A percentile compares a stretch with the other conserved stretches of the same genome.
These are phyloP conservation scores for Hypsizygus ulmarius DNA, from an alignment of 1,284 basidiomycete genomes.

Conservation along the genomic window DNA sequence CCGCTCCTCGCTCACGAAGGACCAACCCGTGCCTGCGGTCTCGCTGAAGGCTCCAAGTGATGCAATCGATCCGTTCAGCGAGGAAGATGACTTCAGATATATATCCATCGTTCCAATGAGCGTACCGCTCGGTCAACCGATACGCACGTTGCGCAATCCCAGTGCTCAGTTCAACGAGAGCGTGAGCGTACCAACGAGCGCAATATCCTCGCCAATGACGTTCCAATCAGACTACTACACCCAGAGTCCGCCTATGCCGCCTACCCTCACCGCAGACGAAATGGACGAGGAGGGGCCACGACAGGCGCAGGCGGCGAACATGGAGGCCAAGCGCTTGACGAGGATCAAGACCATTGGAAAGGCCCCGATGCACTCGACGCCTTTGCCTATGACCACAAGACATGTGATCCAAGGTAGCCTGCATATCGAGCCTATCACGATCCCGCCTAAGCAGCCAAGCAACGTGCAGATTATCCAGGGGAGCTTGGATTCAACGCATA, in stretches of 20 bases:
- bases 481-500: conserved; percentile 17
- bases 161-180: conserved; percentile 1
- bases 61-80: conserved; percentile 2
- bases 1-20: not conserved
- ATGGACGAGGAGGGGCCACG: conserved; percentile 18
- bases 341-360: conserved; percentile 44
- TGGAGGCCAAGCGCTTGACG: conserved; percentile 16
- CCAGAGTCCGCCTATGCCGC: conserved; percentile 3
- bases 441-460: conserved; percentile 19
- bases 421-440: conserved; percentile 31
- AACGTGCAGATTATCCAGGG: conserved; percentile 26
- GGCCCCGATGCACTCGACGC: conserved; percentile 37
- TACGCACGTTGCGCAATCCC: not conserved
- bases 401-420: conserved; percentile 27
- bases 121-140: not conserved
- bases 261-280: conserved; percentile 5
- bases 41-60: too few relatives aligned
- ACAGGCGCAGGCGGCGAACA: conserved; percentile 8
- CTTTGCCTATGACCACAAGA: conserved; percentile 25
- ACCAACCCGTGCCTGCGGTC: not conserved
- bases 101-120: not conserved
- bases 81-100: not conserved
- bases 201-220: conserved; percentile 2
- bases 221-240: conserved; percentile 3
- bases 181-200: conserved; percentile 3